Conservation (phyloP, 83 land plant genomes). For the Larix sibirica region DNA sequence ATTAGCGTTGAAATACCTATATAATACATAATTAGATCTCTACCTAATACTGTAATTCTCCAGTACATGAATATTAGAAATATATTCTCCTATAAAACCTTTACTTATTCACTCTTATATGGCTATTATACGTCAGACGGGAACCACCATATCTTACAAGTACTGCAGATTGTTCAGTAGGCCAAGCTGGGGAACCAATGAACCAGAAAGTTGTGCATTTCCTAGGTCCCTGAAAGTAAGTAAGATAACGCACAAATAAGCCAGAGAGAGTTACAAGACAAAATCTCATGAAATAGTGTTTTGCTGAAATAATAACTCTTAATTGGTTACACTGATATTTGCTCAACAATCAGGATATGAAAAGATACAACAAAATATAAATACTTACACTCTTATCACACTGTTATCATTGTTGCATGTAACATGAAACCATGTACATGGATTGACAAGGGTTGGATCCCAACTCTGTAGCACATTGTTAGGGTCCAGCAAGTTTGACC, state of each 20-base stretch:
- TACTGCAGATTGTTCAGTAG: slow-evolving; percentile 79
- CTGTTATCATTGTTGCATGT: slow-evolving; percentile 87
- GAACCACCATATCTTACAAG: slow-evolving; percentile 59
- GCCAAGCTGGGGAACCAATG: slow-evolving; percentile 87
- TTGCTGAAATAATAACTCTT: not conserved
- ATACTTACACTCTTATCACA: slow-evolving; percentile 92
- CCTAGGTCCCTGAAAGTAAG: slow-evolving; percentile 79
- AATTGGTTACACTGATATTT: not conserved
- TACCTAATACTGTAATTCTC: too few relatives aligned
- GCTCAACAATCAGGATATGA: not conserved
- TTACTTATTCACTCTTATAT: too few relatives aligned
- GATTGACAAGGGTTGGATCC: slow-evolving; percentile 98
- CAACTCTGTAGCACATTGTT: slow-evolving; percentile 94
- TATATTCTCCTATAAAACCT: too few relatives aligned
- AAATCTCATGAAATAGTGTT: not conserved
- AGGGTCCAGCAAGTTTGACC: slow-evolving; percentile 69
- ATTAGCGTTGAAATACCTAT: too few relatives aligned
- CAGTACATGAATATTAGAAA: too few relatives aligned
- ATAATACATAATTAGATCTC: too few relatives aligned
- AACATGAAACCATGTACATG: slow-evolving; percentile 99
- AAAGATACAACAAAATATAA: too few relatives aligned
- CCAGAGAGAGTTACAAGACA: not conserved
- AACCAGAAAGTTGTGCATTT: slow-evolving; percentile 89
- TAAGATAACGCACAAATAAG: not conserved
- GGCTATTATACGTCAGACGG: too few relatives aligned